These are phyloP conservation scores for Diaporthe aspalathi DNA, from an alignment of 2,329 filamentous ascomycete genomes.

Conservation along the genomic window DNA sequence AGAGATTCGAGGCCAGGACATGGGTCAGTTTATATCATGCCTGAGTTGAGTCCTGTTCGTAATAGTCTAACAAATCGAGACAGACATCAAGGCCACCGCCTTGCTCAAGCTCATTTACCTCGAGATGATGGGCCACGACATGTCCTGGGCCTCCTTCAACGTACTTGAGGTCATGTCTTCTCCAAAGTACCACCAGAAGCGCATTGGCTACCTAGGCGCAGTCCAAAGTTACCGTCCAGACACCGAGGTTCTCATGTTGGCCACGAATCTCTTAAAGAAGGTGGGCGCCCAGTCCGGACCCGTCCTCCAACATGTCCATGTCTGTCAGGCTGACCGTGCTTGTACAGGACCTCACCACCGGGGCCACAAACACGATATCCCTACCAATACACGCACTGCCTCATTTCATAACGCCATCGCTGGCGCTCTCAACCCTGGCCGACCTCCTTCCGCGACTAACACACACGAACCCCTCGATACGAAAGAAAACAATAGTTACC, in stretches of 20 bases:
- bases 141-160: constrained; percentile 99
- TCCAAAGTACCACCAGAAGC: constrained; percentile 92
- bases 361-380: constrained; percentile 80
- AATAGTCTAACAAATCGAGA: constrained; percentile 8
- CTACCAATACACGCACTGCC: constrained; percentile 91
- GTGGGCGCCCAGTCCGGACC: constrained; percentile 51
- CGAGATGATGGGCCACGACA: constrained; percentile 99
- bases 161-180: constrained; percentile 99
- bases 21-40: constrained; percentile 69
- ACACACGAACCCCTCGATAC: constrained; percentile 85
- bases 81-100: constrained; percentile 95
- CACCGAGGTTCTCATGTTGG: constrained; percentile 97
- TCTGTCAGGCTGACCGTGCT: constrained; percentile 39
- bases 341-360: constrained; percentile 76
- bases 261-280: constrained; percentile 97
- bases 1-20: constrained; percentile 92
- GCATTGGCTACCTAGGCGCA: constrained; percentile 93
- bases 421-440: constrained; percentile 88
- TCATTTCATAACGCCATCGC: constrained; percentile 91
- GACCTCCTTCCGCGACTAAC: constrained; percentile 88
- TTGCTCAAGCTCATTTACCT: constrained; percentile 96
- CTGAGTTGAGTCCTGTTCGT: not conserved
- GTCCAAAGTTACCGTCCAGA: constrained; percentile 96
- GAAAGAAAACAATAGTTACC: constrained; percentile 96
- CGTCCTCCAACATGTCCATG: not conserved